Evolutionary conservation across 106 monocot species (phyloP).

Genomic region (Triglochin maritima): DNA sequence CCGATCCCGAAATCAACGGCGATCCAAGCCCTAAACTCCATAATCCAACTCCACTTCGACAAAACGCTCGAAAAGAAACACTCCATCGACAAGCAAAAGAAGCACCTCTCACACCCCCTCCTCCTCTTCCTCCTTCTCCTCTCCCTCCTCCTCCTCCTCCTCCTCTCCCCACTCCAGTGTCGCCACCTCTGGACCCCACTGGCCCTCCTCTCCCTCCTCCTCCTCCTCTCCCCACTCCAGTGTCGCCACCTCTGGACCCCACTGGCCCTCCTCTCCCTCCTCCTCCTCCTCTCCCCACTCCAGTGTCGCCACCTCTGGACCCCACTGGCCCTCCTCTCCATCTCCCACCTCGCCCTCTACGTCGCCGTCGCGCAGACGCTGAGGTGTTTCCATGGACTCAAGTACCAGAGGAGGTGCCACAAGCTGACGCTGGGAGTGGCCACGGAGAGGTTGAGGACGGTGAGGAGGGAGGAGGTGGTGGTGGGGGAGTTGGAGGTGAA

Average conservation of each 20-base stretch:
- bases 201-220: conserved; percentile 70
- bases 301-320: conserved; percentile 91
- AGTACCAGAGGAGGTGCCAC: conserved; percentile 96
- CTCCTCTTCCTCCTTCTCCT: conserved; percentile 88
- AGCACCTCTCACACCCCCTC: conserved; percentile 77
- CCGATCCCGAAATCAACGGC: conserved; percentile 43
- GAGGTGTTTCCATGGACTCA: conserved; percentile 82
- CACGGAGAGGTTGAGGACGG: conserved; percentile 55
- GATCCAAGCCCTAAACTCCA: conserved; percentile 65
- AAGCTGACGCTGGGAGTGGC: conserved; percentile 91
- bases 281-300: conserved; percentile 32
- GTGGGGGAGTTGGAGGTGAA: conserved; percentile 50
- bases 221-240: conserved; percentile 35
- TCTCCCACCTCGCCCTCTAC: conserved; percentile 73
- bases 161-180: conserved; percentile 50
- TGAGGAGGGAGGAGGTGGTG: conserved; percentile 6
- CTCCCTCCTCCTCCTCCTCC: conserved; percentile 35
- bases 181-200: conserved; percentile 85
- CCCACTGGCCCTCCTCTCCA: conserved; percentile 67
- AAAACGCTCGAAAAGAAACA: conserved; percentile 90
- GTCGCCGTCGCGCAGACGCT: conserved; percentile 90
- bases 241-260: conserved; percentile 93
- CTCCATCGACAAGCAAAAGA: conserved; percentile 71
- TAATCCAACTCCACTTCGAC: conserved; percentile 98
- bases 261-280: conserved; percentile 55